A percentile compares a stretch with the other conserved stretches of the same genome.
Conservation (phyloP, 2,329 filamentous ascomycete species). For the Aspergillus texensis region DNA sequence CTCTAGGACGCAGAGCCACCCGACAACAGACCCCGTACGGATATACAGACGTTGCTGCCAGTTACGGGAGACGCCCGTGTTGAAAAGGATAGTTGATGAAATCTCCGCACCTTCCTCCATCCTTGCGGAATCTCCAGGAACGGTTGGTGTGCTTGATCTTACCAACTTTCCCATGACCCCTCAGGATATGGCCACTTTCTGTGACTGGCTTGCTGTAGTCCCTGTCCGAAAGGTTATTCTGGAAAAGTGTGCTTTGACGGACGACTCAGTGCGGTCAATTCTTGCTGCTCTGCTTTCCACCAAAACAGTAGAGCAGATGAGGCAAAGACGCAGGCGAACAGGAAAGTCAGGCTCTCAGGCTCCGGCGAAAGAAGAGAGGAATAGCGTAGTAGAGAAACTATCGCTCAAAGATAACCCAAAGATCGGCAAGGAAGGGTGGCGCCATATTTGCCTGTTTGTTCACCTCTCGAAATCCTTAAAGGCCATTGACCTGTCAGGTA, state of each 20-base stretch:
- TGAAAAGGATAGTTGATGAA: constrained; percentile 90
- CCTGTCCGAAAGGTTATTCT: constrained; percentile 84
- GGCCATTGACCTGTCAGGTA: constrained; percentile 81
- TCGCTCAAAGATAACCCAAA: constrained; percentile 87
- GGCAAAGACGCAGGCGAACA: constrained; percentile 48
- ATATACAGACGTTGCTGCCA: constrained; percentile 96
- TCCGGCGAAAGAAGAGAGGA: constrained; percentile 35
- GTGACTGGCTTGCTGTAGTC: constrained; percentile 92
- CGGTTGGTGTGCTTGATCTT: constrained; percentile 80
- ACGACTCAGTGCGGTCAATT: constrained; percentile 84
- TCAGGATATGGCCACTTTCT: constrained; percentile 80
- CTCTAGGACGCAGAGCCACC: constrained; percentile 63
- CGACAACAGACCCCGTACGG: constrained; percentile 86
- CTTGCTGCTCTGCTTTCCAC: constrained; percentile 83
- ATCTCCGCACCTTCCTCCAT: constrained; percentile 72
- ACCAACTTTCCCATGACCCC: constrained; percentile 82
- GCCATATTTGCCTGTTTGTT: constrained; percentile 83
- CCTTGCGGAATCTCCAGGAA: constrained; percentile 66
- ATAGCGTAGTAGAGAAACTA: constrained; percentile 80
- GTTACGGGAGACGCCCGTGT: constrained; percentile 84
- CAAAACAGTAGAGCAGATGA: constrained; percentile 64
- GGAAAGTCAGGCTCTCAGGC: constrained; percentile 41
- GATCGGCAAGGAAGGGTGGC: constrained; percentile 86
- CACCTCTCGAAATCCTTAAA: constrained; percentile 88
- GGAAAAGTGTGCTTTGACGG: constrained; percentile 83